Conservation (phyloP, 1,284 basidiomycete genomes). For the Trametes pubescens region DNA sequence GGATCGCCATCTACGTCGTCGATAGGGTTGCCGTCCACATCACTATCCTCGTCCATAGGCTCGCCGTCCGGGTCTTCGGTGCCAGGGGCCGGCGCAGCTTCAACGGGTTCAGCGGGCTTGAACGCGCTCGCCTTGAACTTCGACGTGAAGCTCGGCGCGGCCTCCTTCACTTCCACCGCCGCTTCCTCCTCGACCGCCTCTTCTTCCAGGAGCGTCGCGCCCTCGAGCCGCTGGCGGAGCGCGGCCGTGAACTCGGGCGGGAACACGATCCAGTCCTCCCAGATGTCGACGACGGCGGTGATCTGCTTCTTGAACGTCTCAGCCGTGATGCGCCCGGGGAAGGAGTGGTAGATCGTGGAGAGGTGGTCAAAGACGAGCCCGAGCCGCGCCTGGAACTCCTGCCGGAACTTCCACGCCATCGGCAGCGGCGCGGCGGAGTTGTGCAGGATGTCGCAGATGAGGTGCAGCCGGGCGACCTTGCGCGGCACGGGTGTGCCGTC, state of each 20-base stretch:
- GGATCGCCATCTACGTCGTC: conserved; percentile 46
- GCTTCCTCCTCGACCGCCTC: conserved; percentile 45
- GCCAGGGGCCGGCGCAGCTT: conserved; percentile 41
- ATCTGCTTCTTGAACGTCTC: conserved; percentile 95
- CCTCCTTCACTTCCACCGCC: conserved; percentile 39
- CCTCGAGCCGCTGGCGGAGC: conserved; percentile 77
- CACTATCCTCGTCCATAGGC: conserved; percentile 56
- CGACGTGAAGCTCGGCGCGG: conserved; percentile 51
- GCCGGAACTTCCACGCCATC: conserved; percentile 94
- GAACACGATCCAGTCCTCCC: conserved; percentile 98
- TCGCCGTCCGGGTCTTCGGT: conserved; percentile 58
- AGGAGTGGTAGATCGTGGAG: conserved; percentile 90
- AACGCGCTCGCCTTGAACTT: conserved; percentile 85
- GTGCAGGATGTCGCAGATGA: conserved; percentile 97
- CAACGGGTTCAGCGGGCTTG: conserved; percentile 63
- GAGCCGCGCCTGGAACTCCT: conserved; percentile 88
- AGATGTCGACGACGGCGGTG: conserved; percentile 84
- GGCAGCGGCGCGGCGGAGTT: conserved; percentile 91
- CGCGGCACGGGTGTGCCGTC: conserved; percentile 93
- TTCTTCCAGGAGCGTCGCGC: conserved; percentile 50
- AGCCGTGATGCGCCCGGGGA: conserved; percentile 92
- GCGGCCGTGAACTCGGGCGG: conserved; percentile 82
- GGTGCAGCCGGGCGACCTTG: conserved; percentile 93
- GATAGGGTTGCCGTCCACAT: conserved; percentile 51
- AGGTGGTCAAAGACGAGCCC: conserved; percentile 94